Conservation (phyloP, 108 stramenopile genomes). For the Mediolabrus comicus region DNA sequence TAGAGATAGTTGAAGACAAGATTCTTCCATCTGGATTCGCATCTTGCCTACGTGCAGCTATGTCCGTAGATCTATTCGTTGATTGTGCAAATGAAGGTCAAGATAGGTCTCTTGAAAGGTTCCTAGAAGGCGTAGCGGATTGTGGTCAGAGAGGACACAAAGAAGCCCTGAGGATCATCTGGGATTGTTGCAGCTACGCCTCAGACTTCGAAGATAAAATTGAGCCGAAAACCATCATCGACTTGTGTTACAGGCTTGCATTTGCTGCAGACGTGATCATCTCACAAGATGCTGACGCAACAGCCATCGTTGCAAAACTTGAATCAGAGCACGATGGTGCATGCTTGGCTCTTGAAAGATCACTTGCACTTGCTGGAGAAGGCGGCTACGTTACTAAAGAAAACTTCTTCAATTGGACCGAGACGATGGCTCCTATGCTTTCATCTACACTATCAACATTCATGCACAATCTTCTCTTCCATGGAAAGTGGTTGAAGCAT, state of each 20-base stretch:
- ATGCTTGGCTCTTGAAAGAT: constrained; percentile 26
- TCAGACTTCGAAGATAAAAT: constrained; percentile 25
- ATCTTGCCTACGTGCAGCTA: constrained; percentile 40
- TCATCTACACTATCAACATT: constrained; percentile 39
- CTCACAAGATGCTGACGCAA: constrained; percentile 22
- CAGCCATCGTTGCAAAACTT: constrained; percentile 26
- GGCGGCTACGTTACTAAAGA: constrained; percentile 18
- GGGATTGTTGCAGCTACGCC: constrained; percentile 35
- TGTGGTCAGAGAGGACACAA: constrained; percentile 45
- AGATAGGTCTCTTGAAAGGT: constrained; percentile 31
- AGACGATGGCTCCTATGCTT: constrained; percentile 30
- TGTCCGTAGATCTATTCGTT: constrained; percentile 50
- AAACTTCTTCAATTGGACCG: constrained; percentile 39
- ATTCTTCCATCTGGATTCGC: constrained; percentile 52
- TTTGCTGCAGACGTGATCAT: constrained; percentile 32
- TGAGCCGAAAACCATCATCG: constrained; percentile 24
- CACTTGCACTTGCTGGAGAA: constrained; percentile 29
- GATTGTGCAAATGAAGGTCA: constrained; percentile 42
- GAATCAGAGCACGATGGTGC: constrained; percentile 34
- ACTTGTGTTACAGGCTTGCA: constrained; percentile 43
- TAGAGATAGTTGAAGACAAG: constrained; percentile 42
- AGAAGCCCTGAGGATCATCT: constrained; percentile 38
- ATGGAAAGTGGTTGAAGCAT: constrained; percentile 26
- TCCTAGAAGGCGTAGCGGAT: constrained; percentile 46
- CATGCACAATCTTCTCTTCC: constrained; percentile 45